Evolutionary conservation across 2,329 filamentous ascomycete genomes (phyloP).

Genomic region (Botrytis cinerea): DNA sequence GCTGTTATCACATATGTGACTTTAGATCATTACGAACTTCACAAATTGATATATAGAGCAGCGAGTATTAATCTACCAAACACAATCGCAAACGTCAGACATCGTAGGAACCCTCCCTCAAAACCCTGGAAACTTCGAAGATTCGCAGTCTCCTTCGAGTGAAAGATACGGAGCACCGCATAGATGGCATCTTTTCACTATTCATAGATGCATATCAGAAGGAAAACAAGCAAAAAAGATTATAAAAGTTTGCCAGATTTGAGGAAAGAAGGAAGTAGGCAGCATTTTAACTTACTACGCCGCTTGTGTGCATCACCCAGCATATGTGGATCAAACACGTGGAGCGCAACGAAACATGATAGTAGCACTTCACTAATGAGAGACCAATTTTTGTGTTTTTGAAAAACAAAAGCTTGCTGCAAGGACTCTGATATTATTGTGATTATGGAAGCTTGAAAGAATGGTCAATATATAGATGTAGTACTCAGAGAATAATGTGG

Average conservation of each 20-base stretch:
- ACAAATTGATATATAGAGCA: neutral
- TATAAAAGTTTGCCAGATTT: neutral
- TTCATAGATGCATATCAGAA: neutral
- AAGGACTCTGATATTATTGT: neutral
- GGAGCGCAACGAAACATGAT: neutral
- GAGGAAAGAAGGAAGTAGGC: neutral
- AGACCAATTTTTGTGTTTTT: neutral
- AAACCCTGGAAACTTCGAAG: neutral
- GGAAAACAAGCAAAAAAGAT: neutral
- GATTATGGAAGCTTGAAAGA: neutral
- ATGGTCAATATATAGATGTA: neutral
- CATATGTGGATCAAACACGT: neutral
- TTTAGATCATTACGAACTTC: fast-evolving
- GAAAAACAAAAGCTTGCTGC: neutral
- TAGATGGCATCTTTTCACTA: neutral
- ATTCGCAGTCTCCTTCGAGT: neutral
- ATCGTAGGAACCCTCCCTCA: neutral
- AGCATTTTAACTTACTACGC: neutral
- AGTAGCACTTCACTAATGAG: neutral
- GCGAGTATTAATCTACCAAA: fast-evolving
- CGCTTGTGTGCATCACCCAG: neutral
- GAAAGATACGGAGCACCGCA: neutral
- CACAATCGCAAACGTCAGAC: neutral
- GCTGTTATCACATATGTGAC: fast-evolving
- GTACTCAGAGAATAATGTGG: neutral